Conservation (phyloP, 257 asterid species). For the Fraxinus pennsylvanica region DNA sequence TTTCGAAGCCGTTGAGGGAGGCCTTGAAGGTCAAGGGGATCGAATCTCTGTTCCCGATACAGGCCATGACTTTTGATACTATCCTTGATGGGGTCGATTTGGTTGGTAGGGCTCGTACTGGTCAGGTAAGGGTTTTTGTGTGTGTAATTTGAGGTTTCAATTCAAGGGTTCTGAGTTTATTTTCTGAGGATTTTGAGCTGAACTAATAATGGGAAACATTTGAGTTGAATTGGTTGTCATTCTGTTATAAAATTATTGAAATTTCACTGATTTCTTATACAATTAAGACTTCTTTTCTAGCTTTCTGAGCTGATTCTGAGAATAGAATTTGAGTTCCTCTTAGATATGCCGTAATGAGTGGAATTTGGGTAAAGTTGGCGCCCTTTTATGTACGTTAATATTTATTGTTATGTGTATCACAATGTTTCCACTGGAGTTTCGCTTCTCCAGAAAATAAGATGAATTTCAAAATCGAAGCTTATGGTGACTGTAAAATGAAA, state of each 20-base stretch:
- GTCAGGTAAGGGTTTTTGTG: conserved; percentile 56
- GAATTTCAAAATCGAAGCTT: neutral
- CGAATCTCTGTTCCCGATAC: conserved; percentile 72
- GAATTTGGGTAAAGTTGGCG: neutral
- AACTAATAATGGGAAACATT: neutral
- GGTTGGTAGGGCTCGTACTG: conserved; percentile 94
- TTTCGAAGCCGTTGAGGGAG: conserved; percentile 63
- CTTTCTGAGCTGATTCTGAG: neutral
- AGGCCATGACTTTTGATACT: conserved; percentile 75
- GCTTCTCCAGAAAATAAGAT: neutral
- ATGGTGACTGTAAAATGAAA: neutral
- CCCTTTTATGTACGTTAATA: neutral
- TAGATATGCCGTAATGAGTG: neutral
- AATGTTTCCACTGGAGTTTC: conserved; percentile 1
- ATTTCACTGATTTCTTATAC: neutral
- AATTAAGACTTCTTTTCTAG: neutral
- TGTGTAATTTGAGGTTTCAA: neutral
- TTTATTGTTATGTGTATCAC: neutral
- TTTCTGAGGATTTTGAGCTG: neutral
- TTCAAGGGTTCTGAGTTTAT: neutral
- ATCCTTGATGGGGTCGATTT: conserved; percentile 79
- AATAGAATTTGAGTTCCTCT: neutral
- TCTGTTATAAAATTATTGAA: neutral
- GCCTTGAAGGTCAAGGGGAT: conserved; percentile 64
- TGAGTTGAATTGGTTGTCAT: neutral